A percentile compares a stretch with the other conserved stretches of the same genome.
phyloP scores from a whole-genome alignment of 2,329 filamentous ascomycete genomes.

The Trichophyton equinum region DNA sequence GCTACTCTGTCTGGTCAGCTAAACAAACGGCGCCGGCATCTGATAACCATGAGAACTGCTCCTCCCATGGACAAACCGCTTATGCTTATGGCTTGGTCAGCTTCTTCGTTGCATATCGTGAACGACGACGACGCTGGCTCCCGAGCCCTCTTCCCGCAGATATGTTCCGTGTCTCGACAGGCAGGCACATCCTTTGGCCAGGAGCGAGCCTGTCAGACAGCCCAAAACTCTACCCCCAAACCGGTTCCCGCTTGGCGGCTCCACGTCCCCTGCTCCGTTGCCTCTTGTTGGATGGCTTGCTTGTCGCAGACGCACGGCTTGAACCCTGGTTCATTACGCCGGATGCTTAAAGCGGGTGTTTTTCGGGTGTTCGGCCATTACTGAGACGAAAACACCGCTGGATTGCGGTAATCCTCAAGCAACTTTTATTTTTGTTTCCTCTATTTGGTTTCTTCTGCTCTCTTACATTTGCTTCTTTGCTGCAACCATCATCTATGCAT shows the following conservation, averaged over 20 bases:
- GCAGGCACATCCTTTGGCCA: background rate
- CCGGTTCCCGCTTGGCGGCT: background rate
- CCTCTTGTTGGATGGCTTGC: background rate
- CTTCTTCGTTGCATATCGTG: too few species aligned
- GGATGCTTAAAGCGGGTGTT: slow-evolving; percentile 1
- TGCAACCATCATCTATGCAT: background rate
- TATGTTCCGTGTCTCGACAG: too few species aligned
- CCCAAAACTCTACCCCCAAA: background rate
- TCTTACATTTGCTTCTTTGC: background rate
- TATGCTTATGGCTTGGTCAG: too few species aligned
- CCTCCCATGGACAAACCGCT: too few species aligned
- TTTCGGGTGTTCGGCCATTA: background rate
- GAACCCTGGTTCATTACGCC: slow-evolving; percentile 1
- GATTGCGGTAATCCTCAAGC: background rate
- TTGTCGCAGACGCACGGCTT: background rate
- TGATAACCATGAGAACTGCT: too few species aligned
- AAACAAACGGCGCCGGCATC: too few species aligned
- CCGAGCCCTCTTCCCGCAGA: too few species aligned
- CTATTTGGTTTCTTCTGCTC: background rate
- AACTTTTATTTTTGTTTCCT: background rate
- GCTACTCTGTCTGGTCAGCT: too few species aligned
- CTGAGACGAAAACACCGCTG: background rate
- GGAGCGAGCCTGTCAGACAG: background rate
- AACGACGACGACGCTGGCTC: too few species aligned
- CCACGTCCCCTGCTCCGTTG: background rate